Conservation (phyloP, 805 yeast genomes). For the Kodamaea sagamina region DNA sequence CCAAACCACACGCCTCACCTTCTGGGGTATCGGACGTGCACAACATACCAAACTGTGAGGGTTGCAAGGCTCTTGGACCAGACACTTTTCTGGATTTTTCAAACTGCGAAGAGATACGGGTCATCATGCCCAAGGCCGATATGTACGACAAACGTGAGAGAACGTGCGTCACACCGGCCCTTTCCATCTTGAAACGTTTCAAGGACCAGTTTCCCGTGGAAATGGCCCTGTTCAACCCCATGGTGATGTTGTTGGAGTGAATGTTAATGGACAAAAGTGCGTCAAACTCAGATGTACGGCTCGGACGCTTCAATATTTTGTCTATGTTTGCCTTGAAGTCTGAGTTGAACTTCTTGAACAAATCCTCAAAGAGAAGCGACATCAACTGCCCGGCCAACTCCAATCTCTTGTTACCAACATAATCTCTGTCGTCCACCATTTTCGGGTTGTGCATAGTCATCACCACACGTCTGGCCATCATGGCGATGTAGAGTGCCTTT, state of each 20-base stretch:
- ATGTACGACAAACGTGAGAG: conserved; percentile 88
- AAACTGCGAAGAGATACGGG: conserved; percentile 97
- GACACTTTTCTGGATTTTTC: conserved; percentile 97
- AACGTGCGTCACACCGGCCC: conserved; percentile 99
- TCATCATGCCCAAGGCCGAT: conserved; percentile 98
- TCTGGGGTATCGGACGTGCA: conserved; percentile 99
- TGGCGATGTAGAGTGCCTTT: conserved; percentile 90
- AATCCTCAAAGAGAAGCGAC: conserved; percentile 93
- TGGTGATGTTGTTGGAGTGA: conserved; percentile 89
- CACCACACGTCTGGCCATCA: conserved; percentile 94
- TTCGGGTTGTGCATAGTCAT: conserved; percentile 94
- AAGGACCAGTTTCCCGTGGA: conserved; percentile 99
- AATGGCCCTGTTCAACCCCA: conserved; percentile 93
- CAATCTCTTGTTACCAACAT: conserved; percentile 95
- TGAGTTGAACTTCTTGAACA: conserved; percentile 92
- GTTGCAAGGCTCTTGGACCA: conserved; percentile 98
- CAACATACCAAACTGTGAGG: conserved; percentile 98
- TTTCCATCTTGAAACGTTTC: conserved; percentile 98
- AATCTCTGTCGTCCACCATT: conserved; percentile 98
- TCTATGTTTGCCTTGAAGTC: conserved; percentile 95
- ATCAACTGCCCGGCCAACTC: conserved; percentile 97
- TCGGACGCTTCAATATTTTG: conserved; percentile 89
- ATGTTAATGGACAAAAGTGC: conserved; percentile 87
- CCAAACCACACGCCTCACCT: conserved; percentile 99
- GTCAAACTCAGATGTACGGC: conserved; percentile 92